Base-by-base conservation (phyloP, 345 rosid genomes). In the Lepidium didymum region DNA sequence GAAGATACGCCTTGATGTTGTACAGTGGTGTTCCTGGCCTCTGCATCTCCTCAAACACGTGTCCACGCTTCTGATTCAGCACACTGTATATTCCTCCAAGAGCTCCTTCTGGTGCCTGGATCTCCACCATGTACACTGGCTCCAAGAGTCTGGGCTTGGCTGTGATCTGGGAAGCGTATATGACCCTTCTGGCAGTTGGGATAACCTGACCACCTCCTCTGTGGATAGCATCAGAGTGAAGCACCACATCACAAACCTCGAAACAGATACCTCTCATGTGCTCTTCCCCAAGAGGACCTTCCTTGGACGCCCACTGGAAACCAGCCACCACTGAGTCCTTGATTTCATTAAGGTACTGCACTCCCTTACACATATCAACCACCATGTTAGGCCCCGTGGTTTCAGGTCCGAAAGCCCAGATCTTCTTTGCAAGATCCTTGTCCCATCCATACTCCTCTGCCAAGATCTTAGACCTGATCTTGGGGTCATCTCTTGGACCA, bases 31-130 rank as follows among this genome's bases (percentile, higher is more conserved):
- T 89, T 16, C 96, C 96, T 0, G 85, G 93, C 86, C 96, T 83
- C 81, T 89, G 96, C 67, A 89, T 49, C 72, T 89, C 96, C 76
- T 89, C 92, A 1, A 89, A 89, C 3, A 89, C 96, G 18, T 87
- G 96, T 0, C 96, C 96, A 59, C 96, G 81, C 80, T 85, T 87
- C 81, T 89, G 93, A 53, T 89, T 87, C 56, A 89, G 88, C 25
- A 87, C 93, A 23, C 93, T 87, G 84, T 89, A 89, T n/a, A 89
- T 89, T 35, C 96, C 96, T 52, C 96, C 93, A 7, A 89, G 88
- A 0, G 96, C 96, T 60, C 84, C 86, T 61, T 89, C 96, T 0
- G 96, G 96, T 3, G 96, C 96, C 68, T 89, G 96, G 64, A 89
- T 89, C 81, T 89, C 96, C 0, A 89, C 96, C 77, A 89, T 42